Percentiles rank a stretch among this genome's conserved stretches.
Conservation (phyloP, 106 monocot species). For the Dendrobium catenatum region DNA sequence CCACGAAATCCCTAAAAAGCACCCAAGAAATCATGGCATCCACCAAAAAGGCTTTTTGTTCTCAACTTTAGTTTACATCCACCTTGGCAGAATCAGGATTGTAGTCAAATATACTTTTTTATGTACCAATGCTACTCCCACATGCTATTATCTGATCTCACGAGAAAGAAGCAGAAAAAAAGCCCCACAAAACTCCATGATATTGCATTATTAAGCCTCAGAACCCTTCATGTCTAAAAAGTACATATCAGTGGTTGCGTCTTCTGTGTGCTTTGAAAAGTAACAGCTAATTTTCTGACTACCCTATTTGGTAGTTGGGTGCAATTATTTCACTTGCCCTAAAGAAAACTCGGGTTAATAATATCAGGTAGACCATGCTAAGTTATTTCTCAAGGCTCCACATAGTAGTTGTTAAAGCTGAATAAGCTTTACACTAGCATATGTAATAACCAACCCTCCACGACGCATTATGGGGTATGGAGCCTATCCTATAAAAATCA, state of each 20-base stretch:
- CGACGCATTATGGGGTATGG: no score
- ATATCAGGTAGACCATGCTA: background rate
- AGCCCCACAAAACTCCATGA: background rate
- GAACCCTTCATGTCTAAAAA: background rate
- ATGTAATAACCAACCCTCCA: no score
- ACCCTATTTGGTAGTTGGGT: background rate
- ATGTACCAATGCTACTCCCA: background rate
- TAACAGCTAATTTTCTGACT: background rate
- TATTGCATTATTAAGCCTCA: background rate
- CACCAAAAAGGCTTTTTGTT: background rate
- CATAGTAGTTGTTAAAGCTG: background rate
- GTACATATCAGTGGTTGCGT: background rate
- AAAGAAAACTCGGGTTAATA: background rate
- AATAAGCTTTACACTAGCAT: no score
- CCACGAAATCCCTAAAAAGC: background rate
- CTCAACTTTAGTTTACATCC: background rate
- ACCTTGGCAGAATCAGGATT: background rate
- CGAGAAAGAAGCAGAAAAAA: background rate
- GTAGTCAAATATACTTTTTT: background rate
- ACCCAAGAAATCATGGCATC: background rate
- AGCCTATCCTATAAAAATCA: no score
- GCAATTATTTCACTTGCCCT: background rate
- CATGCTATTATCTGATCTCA: background rate
- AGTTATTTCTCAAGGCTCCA: background rate
- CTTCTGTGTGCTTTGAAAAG: background rate